Percentiles rank a stretch among this genome's conserved stretches.
Conservation (phyloP, 2,329 filamentous ascomycete genomes). For the Domatiomyces catenatus region DNA sequence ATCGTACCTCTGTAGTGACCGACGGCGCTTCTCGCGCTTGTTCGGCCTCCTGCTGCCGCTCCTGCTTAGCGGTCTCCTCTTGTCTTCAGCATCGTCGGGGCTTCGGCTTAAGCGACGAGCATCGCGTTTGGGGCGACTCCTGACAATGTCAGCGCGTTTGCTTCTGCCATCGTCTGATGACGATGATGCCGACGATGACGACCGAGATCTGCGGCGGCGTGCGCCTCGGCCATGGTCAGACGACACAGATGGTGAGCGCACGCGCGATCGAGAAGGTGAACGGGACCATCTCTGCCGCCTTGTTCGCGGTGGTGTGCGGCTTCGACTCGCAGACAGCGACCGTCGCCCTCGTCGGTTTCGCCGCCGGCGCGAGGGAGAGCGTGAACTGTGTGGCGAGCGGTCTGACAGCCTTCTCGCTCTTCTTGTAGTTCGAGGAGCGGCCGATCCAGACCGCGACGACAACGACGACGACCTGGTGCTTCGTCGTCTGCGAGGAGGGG, state of each 20-base stretch:
- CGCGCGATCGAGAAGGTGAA: conserved; percentile 25
- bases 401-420: not conserved
- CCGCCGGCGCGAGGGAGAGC: conserved; percentile 18
- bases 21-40: conserved; percentile 27
- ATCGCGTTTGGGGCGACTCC: conserved; percentile 29
- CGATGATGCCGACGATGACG: conserved; percentile 24
- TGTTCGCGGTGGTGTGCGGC: conserved; percentile 22
- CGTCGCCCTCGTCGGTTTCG: conserved; percentile 3
- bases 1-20: conserved; percentile 32
- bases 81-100: conserved; percentile 21
- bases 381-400: conserved; percentile 15
- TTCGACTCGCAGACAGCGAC: conserved; percentile 24
- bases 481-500: conserved; percentile 16
- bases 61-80: conserved; percentile 19
- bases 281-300: conserved; percentile 20
- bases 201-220: conserved; percentile 31
- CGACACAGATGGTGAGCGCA: conserved; percentile 24
- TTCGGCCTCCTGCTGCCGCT: conserved; percentile 19
- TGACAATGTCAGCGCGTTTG: conserved; percentile 36
- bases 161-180: conserved; percentile 27
- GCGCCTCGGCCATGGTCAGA: conserved; percentile 22
- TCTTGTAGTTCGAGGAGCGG: not conserved
- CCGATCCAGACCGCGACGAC: conserved; percentile 4
- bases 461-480: conserved; percentile 20
- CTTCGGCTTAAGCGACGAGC: conserved; percentile 29